Base-by-base conservation (phyloP, 129 eudicot genomes). In the Ambrosia trifida region DNA sequence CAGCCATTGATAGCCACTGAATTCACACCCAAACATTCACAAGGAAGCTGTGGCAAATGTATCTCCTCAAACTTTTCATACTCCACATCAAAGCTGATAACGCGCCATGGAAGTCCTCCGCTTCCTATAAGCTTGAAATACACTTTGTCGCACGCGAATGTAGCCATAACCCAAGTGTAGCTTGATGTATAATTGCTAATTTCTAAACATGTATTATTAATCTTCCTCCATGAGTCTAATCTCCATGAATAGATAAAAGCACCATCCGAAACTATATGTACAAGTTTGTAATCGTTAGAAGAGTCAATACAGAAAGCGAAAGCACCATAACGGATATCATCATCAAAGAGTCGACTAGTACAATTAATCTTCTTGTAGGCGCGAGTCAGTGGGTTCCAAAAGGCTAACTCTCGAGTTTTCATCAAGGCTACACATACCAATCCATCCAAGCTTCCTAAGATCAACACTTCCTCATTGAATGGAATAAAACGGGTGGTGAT, bases 391-490 rank as follows among this genome's bases (percentile, higher is more conserved):
- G 49, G 68, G 36, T 63, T 63, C 68, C 68, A 63, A 14, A 63
- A 28, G 4, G 68, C 68, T 33, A 16, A 63, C 49, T 63, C 30
- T 7, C 5, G 28, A 16, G 68, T 36, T 11, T 16, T 8, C 28
- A 1, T 47, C 19, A 63, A 38, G 31, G 46, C 45, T 63, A 63
- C 68, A 63, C 46, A 63, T 63, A 63, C 49, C 49, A 63, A 40
- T 8, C 68, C 68, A 18, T 63, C 68, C 68, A 63, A 63, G 30
- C 68, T 63, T 63, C 49, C 49, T 63, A 62, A 36, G 36, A 16
- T n/a, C 11, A 16, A n/a, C 47, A 62, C 14, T 2, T 13, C 28
- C 3, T 36, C 31, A 0, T 33, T 4, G 13, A 36, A 36, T 6
- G 68, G 49, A 33, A 63, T 36, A 7, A 7, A 3, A 63, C 7